A percentile compares a stretch with the other conserved stretches of the same genome.
phyloP scores from a whole-genome alignment of 176 grass and related monocot species.

The Ampelocalamus luodianensis region DNA sequence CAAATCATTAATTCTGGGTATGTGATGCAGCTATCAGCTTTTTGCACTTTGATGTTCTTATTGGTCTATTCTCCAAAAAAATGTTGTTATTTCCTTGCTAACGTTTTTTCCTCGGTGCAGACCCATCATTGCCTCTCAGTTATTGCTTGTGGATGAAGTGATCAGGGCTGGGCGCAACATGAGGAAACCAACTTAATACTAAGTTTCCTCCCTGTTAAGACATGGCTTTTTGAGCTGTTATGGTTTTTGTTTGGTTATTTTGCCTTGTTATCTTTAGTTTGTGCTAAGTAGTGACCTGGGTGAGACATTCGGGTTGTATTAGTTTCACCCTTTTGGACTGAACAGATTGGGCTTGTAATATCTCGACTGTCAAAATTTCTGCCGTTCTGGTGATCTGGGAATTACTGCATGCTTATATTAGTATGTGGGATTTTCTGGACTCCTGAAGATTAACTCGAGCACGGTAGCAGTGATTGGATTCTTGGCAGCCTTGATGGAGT shows the following conservation, averaged over 20 bases:
- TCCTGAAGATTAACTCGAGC: background rate
- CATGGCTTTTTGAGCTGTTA: too few relatives aligned
- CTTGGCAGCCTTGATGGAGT: background rate
- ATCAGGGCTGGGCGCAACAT: conserved; percentile 94
- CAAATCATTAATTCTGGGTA: conserved; percentile 95
- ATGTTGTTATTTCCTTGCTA: background rate
- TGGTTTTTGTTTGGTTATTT: conserved; percentile 26
- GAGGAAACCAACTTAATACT: conserved; percentile 79
- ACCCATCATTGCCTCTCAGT: conserved; percentile 89
- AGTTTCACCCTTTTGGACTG: background rate
- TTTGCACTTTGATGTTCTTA: background rate
- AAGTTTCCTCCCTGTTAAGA: background rate
- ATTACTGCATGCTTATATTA: background rate
- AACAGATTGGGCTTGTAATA: conserved; percentile 1
- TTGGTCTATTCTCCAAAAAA: background rate
- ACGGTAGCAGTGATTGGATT: background rate
- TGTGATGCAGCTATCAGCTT: conserved; percentile 13
- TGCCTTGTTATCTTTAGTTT: background rate
- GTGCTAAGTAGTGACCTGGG: conserved; percentile 24
- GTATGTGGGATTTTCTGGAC: background rate
- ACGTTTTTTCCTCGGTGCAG: conserved; percentile 48
- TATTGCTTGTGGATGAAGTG: conserved; percentile 92
- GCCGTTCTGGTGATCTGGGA: background rate
- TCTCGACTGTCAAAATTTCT: background rate
- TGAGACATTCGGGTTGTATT: conserved; percentile 13